Evolutionary conservation across 331 rosid species (phyloP).

Genomic region (Ulmus americana): DNA sequence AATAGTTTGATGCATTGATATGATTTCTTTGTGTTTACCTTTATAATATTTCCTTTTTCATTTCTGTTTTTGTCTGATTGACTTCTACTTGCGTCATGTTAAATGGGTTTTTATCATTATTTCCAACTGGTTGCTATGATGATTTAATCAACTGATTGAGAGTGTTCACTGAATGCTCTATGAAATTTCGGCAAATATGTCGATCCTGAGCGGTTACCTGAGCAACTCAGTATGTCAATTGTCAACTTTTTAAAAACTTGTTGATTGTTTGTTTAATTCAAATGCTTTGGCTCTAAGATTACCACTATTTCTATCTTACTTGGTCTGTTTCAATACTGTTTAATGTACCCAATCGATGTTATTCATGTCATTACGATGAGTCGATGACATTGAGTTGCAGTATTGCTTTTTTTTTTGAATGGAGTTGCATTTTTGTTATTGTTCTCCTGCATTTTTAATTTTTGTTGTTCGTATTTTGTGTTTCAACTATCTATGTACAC

Average conservation of each 20-base stretch:
- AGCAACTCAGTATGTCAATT: conserved; percentile 37
- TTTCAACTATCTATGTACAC: background rate
- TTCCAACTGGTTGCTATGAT: conserved; percentile 40
- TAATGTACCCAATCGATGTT: background rate
- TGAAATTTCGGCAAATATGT: conserved; percentile 47
- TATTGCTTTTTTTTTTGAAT: background rate
- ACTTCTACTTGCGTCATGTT: background rate
- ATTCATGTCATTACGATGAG: background rate
- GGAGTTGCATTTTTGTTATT: background rate
- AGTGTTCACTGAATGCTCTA: conserved; percentile 32
- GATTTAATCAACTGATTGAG: conserved; percentile 38
- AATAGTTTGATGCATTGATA: background rate
- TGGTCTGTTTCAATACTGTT: background rate
- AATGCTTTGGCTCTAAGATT: too few species aligned
- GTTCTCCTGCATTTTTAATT: background rate
- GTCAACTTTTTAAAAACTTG: background rate
- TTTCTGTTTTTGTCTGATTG: background rate
- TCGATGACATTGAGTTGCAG: background rate
- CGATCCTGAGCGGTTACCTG: conserved; percentile 83
- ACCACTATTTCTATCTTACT: background rate
- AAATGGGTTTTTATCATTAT: background rate
- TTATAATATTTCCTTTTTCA: background rate
- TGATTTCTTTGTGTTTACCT: background rate
- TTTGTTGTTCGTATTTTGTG: background rate
- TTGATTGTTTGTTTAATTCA: background rate